These are phyloP conservation scores for Eragrostis tef DNA, from an alignment of 202 grass and related monocot species.

Conservation along the genomic window DNA sequence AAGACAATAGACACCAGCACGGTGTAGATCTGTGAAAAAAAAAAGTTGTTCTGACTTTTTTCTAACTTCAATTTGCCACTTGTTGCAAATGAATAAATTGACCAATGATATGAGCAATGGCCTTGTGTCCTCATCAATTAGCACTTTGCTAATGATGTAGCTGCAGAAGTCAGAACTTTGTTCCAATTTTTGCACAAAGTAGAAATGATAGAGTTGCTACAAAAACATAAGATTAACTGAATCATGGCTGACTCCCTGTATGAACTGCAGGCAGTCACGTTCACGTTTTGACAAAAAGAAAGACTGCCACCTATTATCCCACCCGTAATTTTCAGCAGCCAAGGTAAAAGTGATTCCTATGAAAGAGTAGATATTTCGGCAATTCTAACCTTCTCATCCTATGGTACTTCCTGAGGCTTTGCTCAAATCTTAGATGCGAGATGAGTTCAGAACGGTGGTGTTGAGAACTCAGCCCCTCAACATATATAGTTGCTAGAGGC, in stretches of 20 bases:
- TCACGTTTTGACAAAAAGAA: neutral
- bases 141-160: neutral
- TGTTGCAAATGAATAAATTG: conserved; percentile 14
- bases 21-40: conserved; percentile 26
- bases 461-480: neutral
- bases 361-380: neutral
- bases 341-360: neutral
- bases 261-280: conserved; percentile 6
- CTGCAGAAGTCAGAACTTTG: conserved; percentile 1
- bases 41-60: neutral
- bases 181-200: neutral
- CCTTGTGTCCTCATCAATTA: neutral
- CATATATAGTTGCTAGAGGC: conserved; percentile 14
- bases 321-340: neutral
- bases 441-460: neutral
- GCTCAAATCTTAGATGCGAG: neutral
- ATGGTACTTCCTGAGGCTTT: conserved; percentile 14
- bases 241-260: conserved; percentile 7
- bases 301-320: neutral
- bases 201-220: neutral
- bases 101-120: neutral
- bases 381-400: neutral
- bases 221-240: conserved; percentile 1
- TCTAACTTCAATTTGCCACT: neutral
- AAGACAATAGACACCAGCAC: neutral